Evolutionary conservation across 192 early-diverging fungal genomes (phyloP).

Genomic region (Backusella westeae): DNA sequence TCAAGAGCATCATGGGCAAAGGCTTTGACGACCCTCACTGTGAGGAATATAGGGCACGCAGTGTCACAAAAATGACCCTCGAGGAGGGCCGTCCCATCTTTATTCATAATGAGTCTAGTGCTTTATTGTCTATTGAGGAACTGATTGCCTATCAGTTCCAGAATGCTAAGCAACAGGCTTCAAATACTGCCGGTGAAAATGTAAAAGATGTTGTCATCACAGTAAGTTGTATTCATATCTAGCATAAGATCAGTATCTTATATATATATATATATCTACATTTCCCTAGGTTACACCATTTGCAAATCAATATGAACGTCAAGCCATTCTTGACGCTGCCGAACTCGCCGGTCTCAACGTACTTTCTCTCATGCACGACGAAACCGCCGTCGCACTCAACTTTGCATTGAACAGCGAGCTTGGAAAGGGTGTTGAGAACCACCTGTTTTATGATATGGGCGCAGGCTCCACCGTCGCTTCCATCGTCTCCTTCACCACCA

Average conservation of each 20-base stretch:
- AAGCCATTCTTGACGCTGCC: conserved; percentile 91
- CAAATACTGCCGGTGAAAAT: conserved; percentile 65
- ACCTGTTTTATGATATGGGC: conserved; percentile 98
- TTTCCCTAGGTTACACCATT: conserved; percentile 77
- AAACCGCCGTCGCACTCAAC: conserved; percentile 93
- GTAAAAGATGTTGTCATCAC: conserved; percentile 92
- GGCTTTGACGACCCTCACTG: conserved; percentile 66
- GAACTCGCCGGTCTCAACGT: conserved; percentile 84
- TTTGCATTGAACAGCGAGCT: conserved; percentile 80
- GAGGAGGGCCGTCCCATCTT: conserved; percentile 69
- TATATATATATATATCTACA: not conserved
- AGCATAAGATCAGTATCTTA: too few relatives aligned
- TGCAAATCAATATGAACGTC: conserved; percentile 87
- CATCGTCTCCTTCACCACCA: conserved; percentile 73
- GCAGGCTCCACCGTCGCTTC: conserved; percentile 92
- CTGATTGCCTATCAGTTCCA: conserved; percentile 92
- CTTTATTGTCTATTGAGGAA: conserved; percentile 74
- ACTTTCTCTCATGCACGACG: conserved; percentile 87
- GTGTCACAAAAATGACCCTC: conserved; percentile 74
- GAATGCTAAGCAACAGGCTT: conserved; percentile 84
- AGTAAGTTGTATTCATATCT: conserved; percentile 42
- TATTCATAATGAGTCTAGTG: conserved; percentile 51
- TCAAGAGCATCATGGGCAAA: conserved; percentile 86
- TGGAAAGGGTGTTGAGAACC: conserved; percentile 62
- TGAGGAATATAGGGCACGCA: conserved; percentile 73